Conservation (phyloP, 768 basidiomycete species). For the Kwoniella heveanensis region DNA sequence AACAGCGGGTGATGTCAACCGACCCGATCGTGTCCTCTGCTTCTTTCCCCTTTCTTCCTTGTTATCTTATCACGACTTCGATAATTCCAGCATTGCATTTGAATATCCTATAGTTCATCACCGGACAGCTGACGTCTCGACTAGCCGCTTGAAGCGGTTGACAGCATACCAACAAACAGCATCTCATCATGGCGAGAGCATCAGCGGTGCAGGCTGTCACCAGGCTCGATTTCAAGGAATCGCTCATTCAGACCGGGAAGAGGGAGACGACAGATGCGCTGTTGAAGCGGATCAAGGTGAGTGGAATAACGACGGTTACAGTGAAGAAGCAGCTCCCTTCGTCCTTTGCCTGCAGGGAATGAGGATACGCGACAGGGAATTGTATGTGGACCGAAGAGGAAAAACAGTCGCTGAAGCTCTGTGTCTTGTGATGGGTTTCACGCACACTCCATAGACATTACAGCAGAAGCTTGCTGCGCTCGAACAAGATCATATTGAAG, state of each 20-base stretch:
- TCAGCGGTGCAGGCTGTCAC: slow-evolving; percentile 10
- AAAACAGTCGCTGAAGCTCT: not conserved
- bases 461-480: slow-evolving; percentile 66
- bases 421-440: not conserved
- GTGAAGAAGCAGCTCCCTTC: too few relatives aligned
- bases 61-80: not conserved
- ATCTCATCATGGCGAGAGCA: slow-evolving; percentile 10
- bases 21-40: not conserved
- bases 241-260: slow-evolving; percentile 73
- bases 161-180: not conserved
- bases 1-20: slow-evolving; percentile 22
- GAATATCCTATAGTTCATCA: too few relatives aligned
- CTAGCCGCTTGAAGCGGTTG: not conserved
- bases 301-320: too few relatives aligned
- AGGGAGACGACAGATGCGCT: slow-evolving; percentile 70
- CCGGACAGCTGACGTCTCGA: not conserved
- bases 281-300: slow-evolving; percentile 77
- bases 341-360: too few relatives aligned
- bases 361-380: not conserved
- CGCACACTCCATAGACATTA: slow-evolving; percentile 45
- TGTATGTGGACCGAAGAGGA: not conserved
- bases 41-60: slow-evolving; percentile 3
- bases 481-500: slow-evolving; percentile 85
- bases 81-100: not conserved
- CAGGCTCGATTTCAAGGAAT: slow-evolving; percentile 70